Evolutionary conservation across 2,329 filamentous ascomycete species (phyloP).

Genomic region (Cladophialophora psammophila): DNA sequence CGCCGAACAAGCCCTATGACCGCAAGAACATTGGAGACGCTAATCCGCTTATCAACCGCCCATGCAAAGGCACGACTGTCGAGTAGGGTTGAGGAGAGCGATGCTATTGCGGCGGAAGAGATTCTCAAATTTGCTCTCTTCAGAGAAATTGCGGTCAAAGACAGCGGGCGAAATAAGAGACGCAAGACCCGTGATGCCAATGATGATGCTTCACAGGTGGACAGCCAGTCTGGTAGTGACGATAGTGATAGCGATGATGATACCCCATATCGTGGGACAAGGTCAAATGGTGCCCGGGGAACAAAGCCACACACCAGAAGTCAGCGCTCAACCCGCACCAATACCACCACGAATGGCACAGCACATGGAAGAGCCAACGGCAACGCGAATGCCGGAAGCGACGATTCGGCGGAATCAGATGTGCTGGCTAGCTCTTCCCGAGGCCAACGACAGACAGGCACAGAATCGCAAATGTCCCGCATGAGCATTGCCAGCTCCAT

Average conservation of each 20-base stretch:
- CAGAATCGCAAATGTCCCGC: slow-evolving; percentile 47
- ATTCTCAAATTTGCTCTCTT: slow-evolving; percentile 95
- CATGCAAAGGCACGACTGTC: slow-evolving; percentile 93
- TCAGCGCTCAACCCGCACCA: slow-evolving; percentile 40
- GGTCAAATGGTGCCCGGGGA: slow-evolving; percentile 41
- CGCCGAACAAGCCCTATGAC: slow-evolving; percentile 94
- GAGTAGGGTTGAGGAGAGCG: slow-evolving; percentile 84
- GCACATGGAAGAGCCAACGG: slow-evolving; percentile 54
- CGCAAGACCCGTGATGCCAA: slow-evolving; percentile 76
- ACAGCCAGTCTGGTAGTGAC: slow-evolving; percentile 59
- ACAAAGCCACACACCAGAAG: slow-evolving; percentile 38
- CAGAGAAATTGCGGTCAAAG: slow-evolving; percentile 82
- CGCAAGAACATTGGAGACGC: slow-evolving; percentile 92
- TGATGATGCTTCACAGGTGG: slow-evolving; percentile 68
- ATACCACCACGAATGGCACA: slow-evolving; percentile 46
- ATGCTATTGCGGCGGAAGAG: slow-evolving; percentile 84
- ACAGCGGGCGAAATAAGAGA: slow-evolving; percentile 77
- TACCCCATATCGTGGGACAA: slow-evolving; percentile 37
- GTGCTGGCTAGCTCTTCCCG: slow-evolving; percentile 50
- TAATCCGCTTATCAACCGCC: slow-evolving; percentile 96
- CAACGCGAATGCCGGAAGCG: slow-evolving; percentile 60
- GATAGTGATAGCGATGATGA: slow-evolving; percentile 43
- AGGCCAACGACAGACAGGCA: slow-evolving; percentile 47
- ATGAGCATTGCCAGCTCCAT: slow-evolving; percentile 78
- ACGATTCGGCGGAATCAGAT: slow-evolving; percentile 63